These are phyloP conservation scores for Quercus mongolica DNA, from an alignment of 306 rosid genomes.

Conservation along the genomic window DNA sequence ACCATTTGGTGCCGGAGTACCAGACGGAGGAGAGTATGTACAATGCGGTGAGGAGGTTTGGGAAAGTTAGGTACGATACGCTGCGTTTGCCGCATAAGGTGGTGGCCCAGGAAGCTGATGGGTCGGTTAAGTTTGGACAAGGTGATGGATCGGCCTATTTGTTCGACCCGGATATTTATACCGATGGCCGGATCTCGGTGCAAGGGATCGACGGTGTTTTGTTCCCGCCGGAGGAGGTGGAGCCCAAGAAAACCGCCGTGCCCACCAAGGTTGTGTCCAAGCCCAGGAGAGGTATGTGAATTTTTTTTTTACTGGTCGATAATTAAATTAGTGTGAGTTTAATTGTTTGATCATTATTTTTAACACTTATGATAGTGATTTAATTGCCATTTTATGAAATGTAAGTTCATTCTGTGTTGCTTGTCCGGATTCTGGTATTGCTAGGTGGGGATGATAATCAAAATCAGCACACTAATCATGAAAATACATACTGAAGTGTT, in stretches of 20 bases:
- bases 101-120: conserved; percentile 71
- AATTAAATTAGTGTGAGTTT: neutral
- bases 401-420: conserved; percentile 8
- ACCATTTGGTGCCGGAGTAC: conserved; percentile 73
- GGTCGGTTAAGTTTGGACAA: conserved; percentile 72
- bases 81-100: conserved; percentile 69
- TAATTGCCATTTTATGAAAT: conserved; percentile 15
- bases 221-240: conserved; percentile 49
- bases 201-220: conserved; percentile 82
- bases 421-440: too few relatives aligned
- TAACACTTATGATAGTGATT: conserved; percentile 6
- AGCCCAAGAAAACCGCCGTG: conserved; percentile 39
- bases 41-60: conserved; percentile 75
- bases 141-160: conserved; percentile 70
- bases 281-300: conserved; percentile 72
- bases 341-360: neutral
- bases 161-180: conserved; percentile 81
- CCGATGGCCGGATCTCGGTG: conserved; percentile 76
- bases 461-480: too few relatives aligned
- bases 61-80: conserved; percentile 66
- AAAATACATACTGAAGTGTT: too few relatives aligned
- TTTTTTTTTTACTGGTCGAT: neutral
- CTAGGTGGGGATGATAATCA: too few relatives aligned
- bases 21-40: conserved; percentile 91
- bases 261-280: conserved; percentile 53